Percentiles rank a stretch among this genome's conserved stretches.
These are phyloP conservation scores for Delphinella strobiligena DNA, from an alignment of 2,329 filamentous ascomycete species.

Conservation along the genomic window DNA sequence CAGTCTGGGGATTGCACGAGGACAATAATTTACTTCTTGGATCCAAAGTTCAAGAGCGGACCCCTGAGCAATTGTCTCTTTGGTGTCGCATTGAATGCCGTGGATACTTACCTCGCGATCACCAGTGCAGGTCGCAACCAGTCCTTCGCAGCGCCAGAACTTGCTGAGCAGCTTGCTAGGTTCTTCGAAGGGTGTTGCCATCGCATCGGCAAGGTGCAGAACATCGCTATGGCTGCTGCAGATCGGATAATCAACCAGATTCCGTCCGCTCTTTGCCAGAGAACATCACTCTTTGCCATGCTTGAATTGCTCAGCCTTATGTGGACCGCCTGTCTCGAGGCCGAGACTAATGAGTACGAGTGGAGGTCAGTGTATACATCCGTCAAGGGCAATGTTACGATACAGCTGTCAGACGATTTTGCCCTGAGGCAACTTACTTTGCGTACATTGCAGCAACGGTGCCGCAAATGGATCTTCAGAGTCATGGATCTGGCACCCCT, in stretches of 20 bases:
- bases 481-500: slow-evolving; percentile 78
- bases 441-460: slow-evolving; percentile 62
- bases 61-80: slow-evolving; percentile 52
- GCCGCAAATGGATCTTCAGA: slow-evolving; percentile 66
- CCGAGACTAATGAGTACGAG: slow-evolving; percentile 86
- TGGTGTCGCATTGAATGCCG: slow-evolving; percentile 53
- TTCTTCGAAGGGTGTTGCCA: slow-evolving; percentile 89
- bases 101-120: slow-evolving; percentile 68
- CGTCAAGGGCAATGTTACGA: slow-evolving; percentile 60
- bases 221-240: slow-evolving; percentile 70
- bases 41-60: slow-evolving; percentile 62
- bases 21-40: slow-evolving; percentile 84
- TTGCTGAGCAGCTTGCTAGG: slow-evolving; percentile 74
- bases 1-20: slow-evolving; percentile 82
- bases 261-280: slow-evolving; percentile 82
- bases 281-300: slow-evolving; percentile 80
- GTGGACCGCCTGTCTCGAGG: slow-evolving; percentile 90
- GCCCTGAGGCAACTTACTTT: slow-evolving; percentile 68
- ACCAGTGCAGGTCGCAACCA: slow-evolving; percentile 59
- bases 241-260: slow-evolving; percentile 75
- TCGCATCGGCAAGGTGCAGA: slow-evolving; percentile 81
- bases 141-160: slow-evolving; percentile 78
- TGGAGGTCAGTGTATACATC: slow-evolving; percentile 75
- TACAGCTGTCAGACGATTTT: slow-evolving; percentile 93
- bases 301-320: slow-evolving; percentile 85